phyloP scores from a whole-genome alignment of 768 basidiomycete species.

The Leccinum olivaceopallidum region DNA sequence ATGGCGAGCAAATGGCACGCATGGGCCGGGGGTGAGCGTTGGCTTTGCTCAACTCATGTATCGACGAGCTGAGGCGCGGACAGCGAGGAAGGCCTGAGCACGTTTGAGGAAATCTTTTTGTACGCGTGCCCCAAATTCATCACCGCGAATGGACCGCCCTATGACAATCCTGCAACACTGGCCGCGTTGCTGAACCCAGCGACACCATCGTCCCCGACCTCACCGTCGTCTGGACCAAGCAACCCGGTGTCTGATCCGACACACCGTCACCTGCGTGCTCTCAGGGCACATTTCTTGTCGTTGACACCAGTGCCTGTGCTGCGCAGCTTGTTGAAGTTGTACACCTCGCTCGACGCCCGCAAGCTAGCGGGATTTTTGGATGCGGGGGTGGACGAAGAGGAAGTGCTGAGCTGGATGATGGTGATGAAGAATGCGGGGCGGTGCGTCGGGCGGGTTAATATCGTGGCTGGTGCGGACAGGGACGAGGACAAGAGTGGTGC shows the following conservation, averaged over 20 bases:
- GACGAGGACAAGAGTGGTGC: conserved; percentile 29
- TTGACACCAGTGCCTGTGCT: conserved; percentile 80
- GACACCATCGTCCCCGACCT: conserved; percentile 35
- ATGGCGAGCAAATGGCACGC: conserved; percentile 86
- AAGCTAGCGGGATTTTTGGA: conserved; percentile 93
- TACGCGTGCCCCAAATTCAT: conserved; percentile 98
- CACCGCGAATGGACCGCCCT: conserved; percentile 90
- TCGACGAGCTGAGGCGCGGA: not conserved
- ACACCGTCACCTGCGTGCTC: conserved; percentile 80
- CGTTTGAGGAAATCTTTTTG: conserved; percentile 65
- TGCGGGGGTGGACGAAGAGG: conserved; percentile 75
- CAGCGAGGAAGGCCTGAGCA: conserved; percentile 65
- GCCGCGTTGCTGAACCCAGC: conserved; percentile 44
- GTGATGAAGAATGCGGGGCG: conserved; percentile 88
- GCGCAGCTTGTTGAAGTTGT: conserved; percentile 91
- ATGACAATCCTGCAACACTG: conserved; percentile 74
- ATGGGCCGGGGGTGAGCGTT: conserved; percentile 77
- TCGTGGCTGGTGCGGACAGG: conserved; percentile 45
- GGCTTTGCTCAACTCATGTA: not conserved
- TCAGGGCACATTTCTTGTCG: conserved; percentile 79
- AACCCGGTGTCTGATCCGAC: conserved; percentile 57
- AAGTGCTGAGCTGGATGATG: conserved; percentile 96
- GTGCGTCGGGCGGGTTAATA: conserved; percentile 51
- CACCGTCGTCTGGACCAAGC: conserved; percentile 22
- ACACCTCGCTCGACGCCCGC: conserved; percentile 88